These are phyloP conservation scores for Wickerhamiella kurtzmanii DNA, from an alignment of 805 yeast species.

Conservation along the genomic window DNA sequence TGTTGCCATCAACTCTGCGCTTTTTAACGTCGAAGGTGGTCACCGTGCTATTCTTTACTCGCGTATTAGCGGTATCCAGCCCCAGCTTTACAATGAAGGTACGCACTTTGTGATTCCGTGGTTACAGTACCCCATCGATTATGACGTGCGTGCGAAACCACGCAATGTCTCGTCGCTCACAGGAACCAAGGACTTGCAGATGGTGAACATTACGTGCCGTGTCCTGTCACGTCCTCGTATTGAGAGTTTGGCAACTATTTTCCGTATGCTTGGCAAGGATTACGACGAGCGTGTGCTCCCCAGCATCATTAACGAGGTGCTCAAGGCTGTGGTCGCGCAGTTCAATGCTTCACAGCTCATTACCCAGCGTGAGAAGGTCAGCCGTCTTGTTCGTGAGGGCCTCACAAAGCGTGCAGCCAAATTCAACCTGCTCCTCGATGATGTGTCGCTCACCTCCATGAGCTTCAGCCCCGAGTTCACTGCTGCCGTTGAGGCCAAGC, in stretches of 20 bases:
- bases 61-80: constrained; percentile 70
- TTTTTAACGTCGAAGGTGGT: constrained; percentile 94
- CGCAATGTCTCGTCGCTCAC: constrained; percentile 91
- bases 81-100: constrained; percentile 78
- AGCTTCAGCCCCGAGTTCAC: constrained; percentile 97
- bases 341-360: constrained; percentile 96
- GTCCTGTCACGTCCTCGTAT: constrained; percentile 85
- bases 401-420: constrained; percentile 81
- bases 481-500: constrained; percentile 95
- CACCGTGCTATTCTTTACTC: constrained; percentile 93
- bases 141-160: constrained; percentile 94
- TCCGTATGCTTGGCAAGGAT: constrained; percentile 84
- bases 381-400: constrained; percentile 79
- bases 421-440: constrained; percentile 80
- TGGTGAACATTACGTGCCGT: constrained; percentile 98
- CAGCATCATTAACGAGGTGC: constrained; percentile 93
- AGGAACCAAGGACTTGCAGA: constrained; percentile 95
- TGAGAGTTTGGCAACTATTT: constrained; percentile 64
- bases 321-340: constrained; percentile 94
- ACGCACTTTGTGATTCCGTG: constrained; percentile 91
- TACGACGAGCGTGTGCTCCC: constrained; percentile 96
- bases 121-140: constrained; percentile 83
- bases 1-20: constrained; percentile 37
- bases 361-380: constrained; percentile 96
- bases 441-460: constrained; percentile 93